Evolutionary conservation across 2,329 filamentous ascomycete genomes (phyloP).

Genomic region (Fusarium beomiforme): DNA sequence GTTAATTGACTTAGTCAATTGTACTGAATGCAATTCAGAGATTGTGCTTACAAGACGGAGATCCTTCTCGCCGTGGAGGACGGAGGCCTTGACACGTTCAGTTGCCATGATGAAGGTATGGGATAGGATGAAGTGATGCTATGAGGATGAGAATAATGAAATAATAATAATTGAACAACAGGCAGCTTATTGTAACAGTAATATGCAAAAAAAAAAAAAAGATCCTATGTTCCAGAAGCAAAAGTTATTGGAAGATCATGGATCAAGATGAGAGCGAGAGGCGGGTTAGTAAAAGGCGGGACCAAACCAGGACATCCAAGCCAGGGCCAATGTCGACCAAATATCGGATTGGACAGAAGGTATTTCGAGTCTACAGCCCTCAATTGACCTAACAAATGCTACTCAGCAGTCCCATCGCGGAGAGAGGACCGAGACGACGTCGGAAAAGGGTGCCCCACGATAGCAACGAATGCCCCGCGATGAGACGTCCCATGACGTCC

Average conservation of each 20-base stretch:
- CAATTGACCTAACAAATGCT: not conserved
- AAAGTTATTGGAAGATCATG: conserved; percentile 11
- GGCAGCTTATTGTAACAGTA: not conserved
- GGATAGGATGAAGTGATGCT: not conserved
- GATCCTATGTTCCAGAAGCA: not conserved
- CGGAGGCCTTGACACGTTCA: conserved; percentile 58
- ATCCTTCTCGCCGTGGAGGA: conserved; percentile 63
- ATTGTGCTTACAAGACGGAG: conserved; percentile 57
- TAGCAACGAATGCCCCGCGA: conserved; percentile 14
- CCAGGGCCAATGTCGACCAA: conserved; percentile 17
- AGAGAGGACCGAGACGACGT: conserved; percentile 34
- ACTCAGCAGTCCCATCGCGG: conserved; percentile 4
- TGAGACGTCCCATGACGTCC: conserved; percentile 26
- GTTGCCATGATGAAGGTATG: conserved; percentile 37
- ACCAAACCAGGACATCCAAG: not conserved
- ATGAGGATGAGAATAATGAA: not conserved
- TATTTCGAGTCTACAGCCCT: not conserved
- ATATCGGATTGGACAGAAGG: conserved; percentile 3
- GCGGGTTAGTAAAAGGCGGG: conserved; percentile 22
- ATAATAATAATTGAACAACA: conserved; percentile 6
- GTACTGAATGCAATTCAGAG: not conserved
- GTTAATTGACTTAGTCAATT: not conserved
- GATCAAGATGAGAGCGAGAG: conserved; percentile 16
- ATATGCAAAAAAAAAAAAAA: not conserved
- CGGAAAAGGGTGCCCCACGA: conserved; percentile 27